Conservation (phyloP, 108 stramenopile genomes). For the Pseudonitzschia pungens region DNA sequence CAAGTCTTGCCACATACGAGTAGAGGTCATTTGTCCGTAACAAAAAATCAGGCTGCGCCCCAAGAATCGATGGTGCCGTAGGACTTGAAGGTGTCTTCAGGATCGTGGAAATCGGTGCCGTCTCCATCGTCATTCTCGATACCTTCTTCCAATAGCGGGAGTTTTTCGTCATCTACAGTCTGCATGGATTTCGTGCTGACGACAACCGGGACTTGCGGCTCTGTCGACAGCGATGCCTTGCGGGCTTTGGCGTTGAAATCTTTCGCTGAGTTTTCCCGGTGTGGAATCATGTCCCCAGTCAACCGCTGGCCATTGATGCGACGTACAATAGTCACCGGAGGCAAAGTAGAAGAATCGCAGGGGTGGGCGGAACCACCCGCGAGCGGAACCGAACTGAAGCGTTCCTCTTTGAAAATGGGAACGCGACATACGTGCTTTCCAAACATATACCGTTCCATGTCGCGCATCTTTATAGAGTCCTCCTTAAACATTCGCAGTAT, state of each 20-base stretch:
- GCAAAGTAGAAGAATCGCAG: slow-evolving; percentile 4
- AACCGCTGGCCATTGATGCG: slow-evolving; percentile 28
- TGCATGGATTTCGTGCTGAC: not conserved
- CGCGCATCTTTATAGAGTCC: slow-evolving; percentile 45
- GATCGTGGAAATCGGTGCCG: no score
- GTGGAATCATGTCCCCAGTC: slow-evolving; percentile 26
- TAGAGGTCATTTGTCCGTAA: not conserved
- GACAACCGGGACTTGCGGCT: not conserved
- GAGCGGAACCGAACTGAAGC: slow-evolving; percentile 59
- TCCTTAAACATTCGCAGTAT: slow-evolving; percentile 31
- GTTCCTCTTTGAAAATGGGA: slow-evolving; percentile 49
- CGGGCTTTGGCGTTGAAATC: not conserved
- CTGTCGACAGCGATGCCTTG: not conserved
- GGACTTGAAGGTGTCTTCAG: no score
- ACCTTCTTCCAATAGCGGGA: slow-evolving; percentile 1
- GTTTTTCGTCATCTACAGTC: not conserved
- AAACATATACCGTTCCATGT: slow-evolving; percentile 66
- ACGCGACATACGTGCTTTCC: slow-evolving; percentile 35
- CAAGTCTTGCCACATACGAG: no score
- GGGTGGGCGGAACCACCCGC: slow-evolving; percentile 30
- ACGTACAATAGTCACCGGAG: slow-evolving; percentile 17
- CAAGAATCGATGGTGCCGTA: no score
- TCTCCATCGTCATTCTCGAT: not conserved
- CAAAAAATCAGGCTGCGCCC: no score
- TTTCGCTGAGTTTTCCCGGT: slow-evolving; percentile 3